Conservation (phyloP, 306 rosid genomes). For the Clitoria ternatea region DNA sequence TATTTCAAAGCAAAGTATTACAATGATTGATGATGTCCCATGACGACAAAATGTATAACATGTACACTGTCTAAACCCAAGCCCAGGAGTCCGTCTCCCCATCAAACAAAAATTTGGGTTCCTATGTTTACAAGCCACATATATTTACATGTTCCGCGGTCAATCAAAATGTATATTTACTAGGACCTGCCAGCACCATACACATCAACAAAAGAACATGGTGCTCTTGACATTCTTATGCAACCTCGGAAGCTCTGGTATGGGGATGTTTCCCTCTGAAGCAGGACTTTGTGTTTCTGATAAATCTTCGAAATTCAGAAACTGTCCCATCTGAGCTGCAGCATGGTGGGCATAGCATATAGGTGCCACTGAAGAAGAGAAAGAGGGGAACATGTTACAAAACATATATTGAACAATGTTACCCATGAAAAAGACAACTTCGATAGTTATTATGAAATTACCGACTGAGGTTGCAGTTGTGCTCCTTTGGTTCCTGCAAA, state of each 20-base stretch:
- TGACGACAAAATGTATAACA: background rate
- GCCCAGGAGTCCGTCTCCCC: constrained; percentile 18
- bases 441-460: constrained; percentile 28
- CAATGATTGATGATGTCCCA: background rate
- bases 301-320: constrained; percentile 58
- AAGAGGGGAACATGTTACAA: constrained; percentile 5
- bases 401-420: background rate
- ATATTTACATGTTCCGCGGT: constrained; percentile 24
- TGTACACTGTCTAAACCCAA: background rate
- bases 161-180: constrained; percentile 27
- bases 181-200: constrained; percentile 1
- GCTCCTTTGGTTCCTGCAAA: constrained; percentile 90
- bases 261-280: constrained; percentile 31
- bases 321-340: constrained; percentile 69
- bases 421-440: background rate
- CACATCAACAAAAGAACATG: constrained; percentile 83
- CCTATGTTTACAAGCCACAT: background rate
- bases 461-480: constrained; percentile 74
- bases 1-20: too few species aligned
- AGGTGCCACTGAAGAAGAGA: constrained; percentile 62
- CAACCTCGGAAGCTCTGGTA: constrained; percentile 74
- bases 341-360: constrained; percentile 88
- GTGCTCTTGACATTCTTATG: constrained; percentile 41
- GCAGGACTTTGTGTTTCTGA: constrained; percentile 41
- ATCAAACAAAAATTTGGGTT: constrained; percentile 29